These are phyloP conservation scores for Castanopsis chinensis DNA, from an alignment of 306 rosid species.

Conservation along the genomic window DNA sequence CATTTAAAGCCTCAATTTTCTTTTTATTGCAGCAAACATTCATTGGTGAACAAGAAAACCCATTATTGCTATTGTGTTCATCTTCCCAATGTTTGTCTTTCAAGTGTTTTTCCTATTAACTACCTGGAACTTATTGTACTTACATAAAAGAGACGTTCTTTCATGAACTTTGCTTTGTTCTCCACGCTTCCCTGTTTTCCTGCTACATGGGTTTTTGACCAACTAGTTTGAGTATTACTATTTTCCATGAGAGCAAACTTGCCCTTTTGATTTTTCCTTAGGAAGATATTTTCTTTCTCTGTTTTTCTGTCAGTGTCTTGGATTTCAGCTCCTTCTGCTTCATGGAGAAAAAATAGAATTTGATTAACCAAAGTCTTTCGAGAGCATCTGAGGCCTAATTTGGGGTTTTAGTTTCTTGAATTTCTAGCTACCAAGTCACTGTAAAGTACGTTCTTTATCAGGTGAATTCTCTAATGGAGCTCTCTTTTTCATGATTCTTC, in stretches of 20 bases:
- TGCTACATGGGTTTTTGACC: neutral
- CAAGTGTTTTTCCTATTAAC: slow-evolving; percentile 14
- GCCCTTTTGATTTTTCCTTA: neutral
- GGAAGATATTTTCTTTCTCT: neutral
- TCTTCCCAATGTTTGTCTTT: slow-evolving; percentile 1
- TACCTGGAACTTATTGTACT: neutral
- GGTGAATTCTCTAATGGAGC: slow-evolving; percentile 26
- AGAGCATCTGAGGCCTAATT: slow-evolving; percentile 2
- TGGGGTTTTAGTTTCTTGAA: slow-evolving; percentile 6
- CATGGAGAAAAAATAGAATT: neutral
- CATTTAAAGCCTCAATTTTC: neutral
- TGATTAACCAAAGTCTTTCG: neutral
- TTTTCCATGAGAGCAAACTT: neutral
- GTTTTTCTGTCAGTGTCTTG: slow-evolving; percentile 7
- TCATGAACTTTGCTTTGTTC: slow-evolving; percentile 1
- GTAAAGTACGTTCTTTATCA: neutral
- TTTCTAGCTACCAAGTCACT: neutral
- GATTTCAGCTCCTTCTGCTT: slow-evolving; percentile 14
- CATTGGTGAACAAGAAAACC: slow-evolving; percentile 3
- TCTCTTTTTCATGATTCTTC: no score
- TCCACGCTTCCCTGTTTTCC: slow-evolving; percentile 4
- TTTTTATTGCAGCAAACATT: slow-evolving; percentile 12
- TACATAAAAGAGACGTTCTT: slow-evolving; percentile 6
- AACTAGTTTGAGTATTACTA: slow-evolving; percentile 6
- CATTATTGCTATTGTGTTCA: neutral